These are phyloP conservation scores for Wickerhamomyces hampshirensis DNA, from an alignment of 805 yeast species.

Conservation along the genomic window DNA sequence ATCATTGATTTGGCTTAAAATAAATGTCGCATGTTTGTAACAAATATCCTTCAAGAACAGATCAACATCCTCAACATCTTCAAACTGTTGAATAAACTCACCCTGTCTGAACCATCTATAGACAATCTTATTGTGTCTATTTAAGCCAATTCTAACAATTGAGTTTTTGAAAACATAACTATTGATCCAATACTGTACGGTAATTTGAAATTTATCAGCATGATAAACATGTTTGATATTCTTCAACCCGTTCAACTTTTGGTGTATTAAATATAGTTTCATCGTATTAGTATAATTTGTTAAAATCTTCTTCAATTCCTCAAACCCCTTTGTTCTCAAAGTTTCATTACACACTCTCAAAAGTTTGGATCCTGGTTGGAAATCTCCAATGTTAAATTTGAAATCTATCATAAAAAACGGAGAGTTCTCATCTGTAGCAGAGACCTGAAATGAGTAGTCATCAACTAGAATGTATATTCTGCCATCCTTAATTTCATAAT, in stretches of 20 bases:
- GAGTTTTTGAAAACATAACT: conserved; percentile 44
- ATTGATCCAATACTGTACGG: conserved; percentile 62
- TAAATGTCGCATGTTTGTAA: conserved; percentile 34
- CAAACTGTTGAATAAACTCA: conserved; percentile 28
- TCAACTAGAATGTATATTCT: conserved; percentile 55
- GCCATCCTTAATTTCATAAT: conserved; percentile 70
- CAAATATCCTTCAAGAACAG: conserved; percentile 33
- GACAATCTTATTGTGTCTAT: conserved; percentile 39
- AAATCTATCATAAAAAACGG: conserved; percentile 80
- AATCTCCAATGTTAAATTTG: conserved; percentile 34
- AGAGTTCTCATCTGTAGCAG: conserved; percentile 62
- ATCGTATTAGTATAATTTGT: conserved; percentile 59
- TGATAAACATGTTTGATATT: conserved; percentile 54
- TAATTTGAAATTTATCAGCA: conserved; percentile 48
- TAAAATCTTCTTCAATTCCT: conserved; percentile 50
- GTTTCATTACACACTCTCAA: conserved; percentile 53
- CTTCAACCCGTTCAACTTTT: conserved; percentile 48
- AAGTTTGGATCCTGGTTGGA: conserved; percentile 31
- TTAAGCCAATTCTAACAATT: conserved; percentile 59
- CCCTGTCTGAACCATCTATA: conserved; percentile 66
- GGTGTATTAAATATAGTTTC: conserved; percentile 55
- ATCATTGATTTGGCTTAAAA: conserved; percentile 29
- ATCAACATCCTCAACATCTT: conserved; percentile 33
- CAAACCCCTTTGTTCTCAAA: conserved; percentile 40
- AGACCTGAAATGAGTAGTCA: conserved; percentile 73